Evolutionary conservation across 352 stramenopile species (phyloP), one percentile per base, ranked within the genome.

Genomic region (Phytophthora aleatoria): DNA sequence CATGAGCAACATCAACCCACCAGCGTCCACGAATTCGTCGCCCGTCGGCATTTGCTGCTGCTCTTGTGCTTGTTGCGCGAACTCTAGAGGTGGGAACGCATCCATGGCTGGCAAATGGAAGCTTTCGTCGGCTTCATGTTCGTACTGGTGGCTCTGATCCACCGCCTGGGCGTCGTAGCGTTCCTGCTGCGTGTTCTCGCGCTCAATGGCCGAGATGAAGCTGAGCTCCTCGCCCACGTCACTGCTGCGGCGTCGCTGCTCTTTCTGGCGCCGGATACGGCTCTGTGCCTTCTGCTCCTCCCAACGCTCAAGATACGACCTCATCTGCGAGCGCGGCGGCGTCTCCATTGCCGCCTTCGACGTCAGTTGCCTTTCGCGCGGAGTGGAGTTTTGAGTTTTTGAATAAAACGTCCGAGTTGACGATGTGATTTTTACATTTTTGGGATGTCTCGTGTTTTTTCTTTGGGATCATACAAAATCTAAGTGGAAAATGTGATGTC

Each of bases 1-100:
- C 31, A 35, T 53, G 10, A 48, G 12, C 28, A 16, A 7, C 20
- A 12, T 16, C 12, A 51, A 74, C 78, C 35, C 53, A 92, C 84
- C 84, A 50, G 80, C 85, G 59, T 93, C 81, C 2, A 91, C 66
- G 64, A 93, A 93, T 41, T 91, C 79, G 15, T 90, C 77, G 12
- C 83, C 78, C 13, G 58, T 61, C 12, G 74, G 62, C 12, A 76
- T 74, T 16, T 55, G 50, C 9, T 50, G 57, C 24, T 69, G 60
- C 7, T 61, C 50, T 13, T 49, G 61, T 24, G 5, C 41, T 5
- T 50, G 28, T 20, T 62, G 33, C 9, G 20, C 28, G n/a, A 61
- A 6, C 11, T 50, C 36, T 9, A 42, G 70, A 30, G 15, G 49
- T 30, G 66, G 61, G 53, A 89, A 79, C 15, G 41, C 51, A 48